Evolutionary conservation across 129 eudicot genomes (phyloP), one percentile per base, ranked within the genome.

Genomic region (Chrysanthemum lavandulifolium): DNA sequence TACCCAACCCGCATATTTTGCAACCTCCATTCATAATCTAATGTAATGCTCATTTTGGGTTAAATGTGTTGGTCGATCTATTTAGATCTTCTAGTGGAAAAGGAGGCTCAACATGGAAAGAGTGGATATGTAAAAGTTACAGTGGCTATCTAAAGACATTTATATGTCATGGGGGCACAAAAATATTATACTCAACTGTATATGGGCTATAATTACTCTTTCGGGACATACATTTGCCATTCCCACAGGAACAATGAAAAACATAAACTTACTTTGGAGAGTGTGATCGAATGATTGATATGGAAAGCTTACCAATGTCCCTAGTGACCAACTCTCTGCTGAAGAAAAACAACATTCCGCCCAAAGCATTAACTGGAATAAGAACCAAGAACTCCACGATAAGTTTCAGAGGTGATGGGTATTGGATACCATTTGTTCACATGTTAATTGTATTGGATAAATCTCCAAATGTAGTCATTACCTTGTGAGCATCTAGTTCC

Each of bases 261-360:
- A 66, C 65, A 2, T 63, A 71, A 54, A 65, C 79, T 67, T 65
- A 81, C 85, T 73, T 76, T 70, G 73, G 68, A 62, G 85, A 81
- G 36, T 78, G 57, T 3, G 78, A 59, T 63, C 19, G 85, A 69
- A 81, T 78, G 61, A 76, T 81, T 47, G 85, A 81, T 70, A 81
- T 81, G 10, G 85, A 81, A 67, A 81, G 85, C 75, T 81, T 81
- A 78, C 76, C 85, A n/a, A 81, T 76, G 65, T 81, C 82, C 40
- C 82, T 81, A 63, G 63, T 76, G 70, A 72, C 74, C 71, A 81
- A 72, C 5, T 76, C 79, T 48, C 53, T 64, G 74, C 67, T 65
- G 47, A 78, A 77, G 53, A 71, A 71, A 71, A 78, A 78, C 62
- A 78, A 56, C 72, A 71, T 16, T 27, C 82, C 77, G 43, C 85